Base-by-base conservation (phyloP, 139 green algal species). In the Deuterostichococcus epilithicus region DNA sequence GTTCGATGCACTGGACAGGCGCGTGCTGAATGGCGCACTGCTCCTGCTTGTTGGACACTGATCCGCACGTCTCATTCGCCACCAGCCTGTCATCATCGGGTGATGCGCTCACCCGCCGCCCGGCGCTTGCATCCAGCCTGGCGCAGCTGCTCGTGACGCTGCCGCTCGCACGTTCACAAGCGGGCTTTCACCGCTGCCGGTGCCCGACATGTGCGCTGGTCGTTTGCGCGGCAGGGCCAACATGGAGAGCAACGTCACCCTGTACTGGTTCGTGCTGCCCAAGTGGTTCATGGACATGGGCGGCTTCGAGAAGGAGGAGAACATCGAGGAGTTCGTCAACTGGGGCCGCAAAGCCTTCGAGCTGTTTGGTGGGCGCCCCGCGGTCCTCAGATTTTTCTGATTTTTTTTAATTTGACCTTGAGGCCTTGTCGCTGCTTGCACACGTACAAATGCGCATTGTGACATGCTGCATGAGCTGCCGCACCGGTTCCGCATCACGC, bases 231-330 rank as follows among this genome's bases (percentile, higher is more conserved):
- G 73, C 78, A 83, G 78, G 47, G 66, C 75, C 8, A 38, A 39
- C 28, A 79, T 97, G 74, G 86, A 90, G 69, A 83, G 90, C n/a
- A 91, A 91, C 52, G 84, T 90, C 34, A 94, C 92, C 18, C 82
- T 96, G 78, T 88, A 95, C 85, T 91, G 95, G 82, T 97, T 95
- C 76, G 86, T 89, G 39, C 91, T 96, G 74, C 92, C 92, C 22
- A 52, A 39, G 35, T 95, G 91, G 91, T 97, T 97, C 86, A 88
- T 96, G 44, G 80, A 89, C 15, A 68, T 91, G 65, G 91, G 91
- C 20, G 92, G 87, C 30, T 97, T 94, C 59, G 77, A 75, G 23
- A 85, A 88, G 36, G 84, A 90, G 67, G 87, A 84, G 13, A 96
- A 94, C 88, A 94, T 95, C 68, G 47, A 73, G 0, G n/a, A 82